A percentile compares a stretch with the other conserved stretches of the same genome.
Evolutionary conservation across 352 stramenopile species (phyloP).

Genomic region (Phytopythium ostracodes): DNA sequence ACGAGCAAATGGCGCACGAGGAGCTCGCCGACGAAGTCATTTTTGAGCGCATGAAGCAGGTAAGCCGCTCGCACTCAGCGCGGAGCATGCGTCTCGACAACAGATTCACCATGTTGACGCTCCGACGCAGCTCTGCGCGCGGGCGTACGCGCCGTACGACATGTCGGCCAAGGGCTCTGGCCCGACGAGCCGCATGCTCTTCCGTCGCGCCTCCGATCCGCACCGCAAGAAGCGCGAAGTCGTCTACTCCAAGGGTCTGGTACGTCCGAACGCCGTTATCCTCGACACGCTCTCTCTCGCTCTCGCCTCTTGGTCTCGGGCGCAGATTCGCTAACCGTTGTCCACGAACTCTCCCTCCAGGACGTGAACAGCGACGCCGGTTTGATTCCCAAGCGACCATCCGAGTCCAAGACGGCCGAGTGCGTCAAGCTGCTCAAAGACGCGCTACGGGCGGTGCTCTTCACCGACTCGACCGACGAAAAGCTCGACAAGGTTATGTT

Average conservation of each 20-base stretch:
- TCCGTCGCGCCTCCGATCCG: conserved; percentile 44
- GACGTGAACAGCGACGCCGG: conserved; percentile 31
- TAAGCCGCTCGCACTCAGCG: conserved; percentile 6
- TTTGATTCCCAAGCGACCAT: conserved; percentile 36
- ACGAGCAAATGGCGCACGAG: conserved; percentile 53
- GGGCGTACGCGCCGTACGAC: conserved; percentile 38
- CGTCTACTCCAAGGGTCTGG: conserved; percentile 67
- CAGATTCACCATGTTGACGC: too few species aligned
- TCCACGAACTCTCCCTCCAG: conserved; percentile 11
- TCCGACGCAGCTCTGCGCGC: conserved; percentile 26
- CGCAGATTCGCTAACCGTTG: not conserved
- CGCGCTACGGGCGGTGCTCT: conserved; percentile 57
- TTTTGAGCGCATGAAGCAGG: conserved; percentile 77
- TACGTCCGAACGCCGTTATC: conserved; percentile 11
- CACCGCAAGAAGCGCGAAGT: conserved; percentile 70
- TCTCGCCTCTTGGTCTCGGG: not conserved
- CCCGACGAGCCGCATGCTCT: conserved; percentile 32
- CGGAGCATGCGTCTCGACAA: too few species aligned
- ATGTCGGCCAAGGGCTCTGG: conserved; percentile 22
- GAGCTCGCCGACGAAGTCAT: conserved; percentile 60
- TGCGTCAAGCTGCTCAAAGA: conserved; percentile 43
- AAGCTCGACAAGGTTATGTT: conserved; percentile 70
- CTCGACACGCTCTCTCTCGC: too few species aligned
- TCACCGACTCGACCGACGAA: conserved; percentile 58
- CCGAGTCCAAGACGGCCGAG: conserved; percentile 58